A percentile compares a stretch with the other conserved stretches of the same genome.
These are phyloP conservation scores for Russula emetica DNA, from an alignment of 768 basidiomycete genomes.

Conservation along the genomic window DNA sequence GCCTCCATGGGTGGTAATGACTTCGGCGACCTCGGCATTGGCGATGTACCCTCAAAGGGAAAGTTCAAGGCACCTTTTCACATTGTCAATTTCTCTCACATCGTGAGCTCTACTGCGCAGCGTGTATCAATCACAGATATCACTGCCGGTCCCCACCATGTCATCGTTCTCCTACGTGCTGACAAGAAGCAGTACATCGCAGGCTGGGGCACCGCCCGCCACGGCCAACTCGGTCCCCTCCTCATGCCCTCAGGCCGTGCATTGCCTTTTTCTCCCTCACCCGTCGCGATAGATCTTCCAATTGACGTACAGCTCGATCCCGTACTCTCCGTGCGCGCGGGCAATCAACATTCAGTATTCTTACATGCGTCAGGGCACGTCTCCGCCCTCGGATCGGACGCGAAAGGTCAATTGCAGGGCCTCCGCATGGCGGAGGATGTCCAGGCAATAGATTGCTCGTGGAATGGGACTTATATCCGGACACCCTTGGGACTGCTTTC, in stretches of 20 bases:
- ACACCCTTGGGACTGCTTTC: constrained; percentile 38
- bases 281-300: constrained; percentile 36
- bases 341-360: constrained; percentile 52
- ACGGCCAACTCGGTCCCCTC: constrained; percentile 71
- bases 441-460: constrained; percentile 54
- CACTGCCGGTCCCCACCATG: constrained; percentile 68
- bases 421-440: constrained; percentile 33
- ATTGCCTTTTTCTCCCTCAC: constrained; percentile 34
- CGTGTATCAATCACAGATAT: constrained; percentile 42
- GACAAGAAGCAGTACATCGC: constrained; percentile 36
- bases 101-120: constrained; percentile 28
- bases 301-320: constrained; percentile 21
- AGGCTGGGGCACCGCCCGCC: constrained; percentile 84
- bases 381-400: constrained; percentile 60
- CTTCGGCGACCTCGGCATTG: constrained; percentile 74
- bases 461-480: constrained; percentile 69
- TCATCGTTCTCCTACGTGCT: constrained; percentile 45
- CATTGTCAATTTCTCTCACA: constrained; percentile 38
- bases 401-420: constrained; percentile 60
- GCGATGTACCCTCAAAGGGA: constrained; percentile 29
- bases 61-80: constrained; percentile 34
- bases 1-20: constrained; percentile 83
- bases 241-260: constrained; percentile 29
- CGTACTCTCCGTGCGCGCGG: constrained; percentile 38
- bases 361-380: constrained; percentile 45